Base-by-base conservation (phyloP, 352 stramenopile genomes). In the Phytophthora sojae region DNA sequence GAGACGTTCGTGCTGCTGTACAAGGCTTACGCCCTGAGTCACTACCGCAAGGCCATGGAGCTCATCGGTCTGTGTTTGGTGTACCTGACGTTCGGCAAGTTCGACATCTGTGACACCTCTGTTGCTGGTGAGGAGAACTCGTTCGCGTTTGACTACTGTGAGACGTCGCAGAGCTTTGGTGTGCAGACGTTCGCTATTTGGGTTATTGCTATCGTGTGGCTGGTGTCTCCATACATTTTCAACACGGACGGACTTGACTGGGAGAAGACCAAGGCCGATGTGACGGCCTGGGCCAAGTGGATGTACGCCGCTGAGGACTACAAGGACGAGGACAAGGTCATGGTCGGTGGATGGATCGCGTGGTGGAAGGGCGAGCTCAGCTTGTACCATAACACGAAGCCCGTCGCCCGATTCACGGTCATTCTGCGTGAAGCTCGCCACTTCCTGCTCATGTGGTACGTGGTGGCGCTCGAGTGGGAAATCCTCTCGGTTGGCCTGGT, bases 361-460 rank as follows among this genome's bases (percentile, higher is more conserved):
- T 96, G 89, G 89, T 96, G 89, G 89, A 94, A 96, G 73, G 72
- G 79, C 15, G 89, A 96, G 51, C 70, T 95, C 9, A 71, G 79
- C 30, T 57, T 91, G 42, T 94, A 87, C 73, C 77, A 95, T 64
- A 94, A 92, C 75, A 85, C 86, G 2, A 83, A 64, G 35, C 74
- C 79, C 7, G 91, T 94, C 67, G 83, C 89, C 45, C 86, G 89
- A 44, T 65, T 94, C 21, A 94, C 85, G 1, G 89, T 96, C 11
- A 64, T 96, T 56, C 52, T 96, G 29, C 87, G 89, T 17, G 89
- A 96, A 76, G 80, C 73, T 23, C 86, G 89, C 19, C 89, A 96
- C 73, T 95, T 96, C 37, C 42, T 96, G 47, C 76, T 96, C 49
- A 88, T 94, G 82, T 96, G 85, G 85, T 96, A 96, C 56, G 87